These are phyloP conservation scores for Hydnum rufescens DNA, from an alignment of 768 basidiomycete species.

Conservation along the genomic window DNA sequence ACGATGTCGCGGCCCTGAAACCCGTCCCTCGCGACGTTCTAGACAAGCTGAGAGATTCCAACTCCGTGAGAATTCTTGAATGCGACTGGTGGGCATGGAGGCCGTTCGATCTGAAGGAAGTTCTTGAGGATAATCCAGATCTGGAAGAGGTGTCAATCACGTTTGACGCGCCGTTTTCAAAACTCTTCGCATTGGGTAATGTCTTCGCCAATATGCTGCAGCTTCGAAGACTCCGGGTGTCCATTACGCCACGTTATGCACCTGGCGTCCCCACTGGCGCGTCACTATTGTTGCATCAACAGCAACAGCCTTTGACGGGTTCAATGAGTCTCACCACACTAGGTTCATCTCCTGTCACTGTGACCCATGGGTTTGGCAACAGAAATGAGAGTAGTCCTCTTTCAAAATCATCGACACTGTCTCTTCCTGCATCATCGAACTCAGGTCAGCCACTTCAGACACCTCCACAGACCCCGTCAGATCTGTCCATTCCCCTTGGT, in stretches of 20 bases:
- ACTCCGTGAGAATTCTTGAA: conserved; percentile 16
- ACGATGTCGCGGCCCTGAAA: conserved; percentile 17
- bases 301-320: conserved; percentile 16
- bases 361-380: not conserved
- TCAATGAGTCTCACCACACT: conserved; percentile 17
- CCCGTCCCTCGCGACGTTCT: conserved; percentile 19
- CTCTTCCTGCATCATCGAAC: not conserved
- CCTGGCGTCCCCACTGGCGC: conserved; percentile 8
- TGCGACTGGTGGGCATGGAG: conserved; percentile 25
- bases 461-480: not conserved
- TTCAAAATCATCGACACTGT: not conserved
- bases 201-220: conserved; percentile 17
- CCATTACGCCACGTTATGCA: conserved; percentile 17
- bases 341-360: conserved; percentile 16
- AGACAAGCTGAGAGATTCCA: conserved; percentile 13
- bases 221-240: conserved; percentile 18
- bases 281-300: conserved; percentile 1
- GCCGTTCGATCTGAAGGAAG: conserved; percentile 17
- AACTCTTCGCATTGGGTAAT: conserved; percentile 19
- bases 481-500: conserved; percentile 8
- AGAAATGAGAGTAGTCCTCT: not conserved
- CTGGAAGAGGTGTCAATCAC: conserved; percentile 19
- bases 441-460: not conserved
- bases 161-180: conserved; percentile 21
- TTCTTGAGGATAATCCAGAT: conserved; percentile 19